Evolutionary conservation across 2,329 filamentous ascomycete genomes (phyloP), one percentile per base, ranked within the genome.

Genomic region (Didymella keratinophila): DNA sequence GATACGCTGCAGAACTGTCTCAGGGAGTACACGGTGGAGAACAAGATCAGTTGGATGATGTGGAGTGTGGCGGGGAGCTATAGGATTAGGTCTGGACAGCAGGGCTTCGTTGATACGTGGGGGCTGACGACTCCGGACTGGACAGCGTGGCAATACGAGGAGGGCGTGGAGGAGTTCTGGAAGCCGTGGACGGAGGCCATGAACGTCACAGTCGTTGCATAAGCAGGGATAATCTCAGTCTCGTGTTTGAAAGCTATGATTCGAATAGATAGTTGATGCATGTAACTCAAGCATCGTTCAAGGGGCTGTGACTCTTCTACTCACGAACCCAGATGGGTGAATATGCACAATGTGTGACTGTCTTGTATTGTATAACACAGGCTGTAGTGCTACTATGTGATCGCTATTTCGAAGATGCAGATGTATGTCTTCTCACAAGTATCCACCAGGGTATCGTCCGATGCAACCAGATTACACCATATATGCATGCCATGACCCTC

Each of bases 61-160:
- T 83, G 82, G 81, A 72, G 75, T 47, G 68, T 83, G 43, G 81
- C 81, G 0, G 82, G 81, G 0, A 81, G 78, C 46, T 84, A 82
- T 63, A 73, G 81, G 32, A 76, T 81, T 41, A 68, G 81, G 14
- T 76, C 74, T 6, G 81, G 81, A 23, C 76, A 71, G 0, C 81
- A 83, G 67, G 80, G 77, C 3, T 68, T 83, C 7, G 67, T 70
- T 5, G 81, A 84, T 66, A 81, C 78, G 0, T 84, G 82, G 82
- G 82, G 80, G 0, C 60, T 84, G 68, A 78, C 78, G 37, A 83
- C 77, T 56, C 76, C 74, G 14, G 76, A 82, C 52, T 84, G 80
- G 79, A 73, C 71, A 11, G 80, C 77, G 0, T 84, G 82, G 82
- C 78, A 77, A 28, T 80, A 78, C 45, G 73, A 76, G 1, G 76